Evolutionary conservation across 2,329 filamentous ascomycete genomes (phyloP), one percentile per base, ranked within the genome.

Genomic region (Parastagonospora nodorum): DNA sequence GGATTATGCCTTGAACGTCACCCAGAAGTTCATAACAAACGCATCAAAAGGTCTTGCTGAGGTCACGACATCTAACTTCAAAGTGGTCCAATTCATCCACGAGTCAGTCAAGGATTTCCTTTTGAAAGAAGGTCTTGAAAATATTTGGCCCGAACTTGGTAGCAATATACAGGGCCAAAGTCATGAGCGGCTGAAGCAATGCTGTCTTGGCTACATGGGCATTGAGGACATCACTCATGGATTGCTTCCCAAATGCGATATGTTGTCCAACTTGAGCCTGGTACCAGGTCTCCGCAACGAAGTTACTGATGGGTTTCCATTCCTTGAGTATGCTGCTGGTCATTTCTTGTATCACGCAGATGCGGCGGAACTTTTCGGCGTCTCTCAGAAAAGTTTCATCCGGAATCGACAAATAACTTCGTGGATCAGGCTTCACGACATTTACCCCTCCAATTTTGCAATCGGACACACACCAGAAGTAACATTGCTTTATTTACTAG

Each of bases 131-230:
- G 68, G 70, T 5, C 48, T 63, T 9, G 37, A 53, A 24, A 42
- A 50, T 19, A 55, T 77, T 10, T 71, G 62, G 66, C 63, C 74
- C 5, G 67, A 74, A 1, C 50, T 72, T 27, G 53, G 48, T 11
- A 53, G 43, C 4, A 69, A 74, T 30, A 65, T 75, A 16, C 48
- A 67, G 24, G 61, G 67, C 0, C 42, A 54, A 32, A 71, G 77
- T 38, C 73, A 84, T 36, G 74, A 81, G 1, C 60, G 45, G n/a
- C 61, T 82, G 6, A 44, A 44, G 30, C 30, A 36, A 8, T 44
- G 42, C 42, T 44, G 42, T 4, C 59, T 66, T 15, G 58, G 40
- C 41, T 58, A 53, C 39, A 52, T 55, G 48, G 61, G 54, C 28
- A 57, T 67, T 35, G 66, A 68, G 33, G 48, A 67, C 10, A 64